These are phyloP conservation scores for Sclerotinia subarctica DNA, from an alignment of 2,329 filamentous ascomycete species.

Conservation along the genomic window DNA sequence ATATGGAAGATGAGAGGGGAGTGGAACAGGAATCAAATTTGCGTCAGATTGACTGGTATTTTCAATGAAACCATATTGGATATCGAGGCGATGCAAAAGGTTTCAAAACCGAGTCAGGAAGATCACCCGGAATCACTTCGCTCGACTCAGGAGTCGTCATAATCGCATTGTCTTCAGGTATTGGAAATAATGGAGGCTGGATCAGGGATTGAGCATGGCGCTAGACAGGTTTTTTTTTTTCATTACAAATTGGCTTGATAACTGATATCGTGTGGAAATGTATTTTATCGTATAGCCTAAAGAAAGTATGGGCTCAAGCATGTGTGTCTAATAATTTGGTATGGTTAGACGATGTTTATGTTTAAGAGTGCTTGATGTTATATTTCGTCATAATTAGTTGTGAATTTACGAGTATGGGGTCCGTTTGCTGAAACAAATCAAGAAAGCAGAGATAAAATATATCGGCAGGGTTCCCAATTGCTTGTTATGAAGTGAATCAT, in stretches of 20 bases:
- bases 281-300: constrained; percentile 7
- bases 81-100: constrained; percentile 48
- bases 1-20: constrained; percentile 78
- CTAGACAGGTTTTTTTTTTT: not conserved
- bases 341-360: constrained; percentile 18
- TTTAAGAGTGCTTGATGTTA: not conserved
- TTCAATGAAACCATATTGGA: constrained; percentile 75
- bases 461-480: too few relatives aligned
- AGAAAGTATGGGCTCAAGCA: not conserved
- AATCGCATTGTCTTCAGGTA: not conserved
- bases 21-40: constrained; percentile 78
- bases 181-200: constrained; percentile 5
- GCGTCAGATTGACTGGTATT: constrained; percentile 58
- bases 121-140: not conserved
- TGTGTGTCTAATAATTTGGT: constrained; percentile 3
- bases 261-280: constrained; percentile 9
- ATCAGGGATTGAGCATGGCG: constrained; percentile 6
- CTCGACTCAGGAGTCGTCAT: not conserved
- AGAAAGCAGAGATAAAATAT: too few relatives aligned
- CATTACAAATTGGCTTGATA: constrained; percentile 6
- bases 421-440: too few relatives aligned
- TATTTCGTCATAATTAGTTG: not conserved
- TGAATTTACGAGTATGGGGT: not conserved
- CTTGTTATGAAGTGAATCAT: too few relatives aligned
- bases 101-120: constrained; percentile 33